Conservation (phyloP, 441 rosid species). For the Pelargonium australe region DNA sequence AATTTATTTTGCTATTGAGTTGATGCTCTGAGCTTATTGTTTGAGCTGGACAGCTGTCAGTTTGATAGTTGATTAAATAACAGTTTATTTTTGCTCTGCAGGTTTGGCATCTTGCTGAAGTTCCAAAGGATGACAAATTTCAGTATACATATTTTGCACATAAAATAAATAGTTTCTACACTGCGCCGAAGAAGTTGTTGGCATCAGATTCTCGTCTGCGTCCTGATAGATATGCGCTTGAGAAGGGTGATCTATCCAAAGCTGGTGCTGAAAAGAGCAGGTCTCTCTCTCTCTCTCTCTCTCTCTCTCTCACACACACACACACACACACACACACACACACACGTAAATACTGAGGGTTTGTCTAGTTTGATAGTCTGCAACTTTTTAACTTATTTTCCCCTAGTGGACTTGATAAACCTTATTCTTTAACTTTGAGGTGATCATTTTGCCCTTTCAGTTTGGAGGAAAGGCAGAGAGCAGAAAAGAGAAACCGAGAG, state of each 20-base stretch:
- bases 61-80: neutral
- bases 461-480: constrained; percentile 94
- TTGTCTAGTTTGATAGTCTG: neutral
- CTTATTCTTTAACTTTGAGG: constrained; percentile 2
- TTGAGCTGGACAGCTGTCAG: neutral
- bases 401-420: neutral
- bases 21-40: neutral
- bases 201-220: constrained; percentile 93
- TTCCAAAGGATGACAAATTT: constrained; percentile 74
- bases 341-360: neutral
- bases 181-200: constrained; percentile 81
- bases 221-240: constrained; percentile 89
- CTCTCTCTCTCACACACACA: neutral
- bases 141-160: constrained; percentile 87
- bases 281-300: constrained; percentile 26
- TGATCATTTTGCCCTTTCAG: constrained; percentile 29
- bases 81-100: constrained; percentile 18
- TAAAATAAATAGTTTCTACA: constrained; percentile 84
- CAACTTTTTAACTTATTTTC: neutral
- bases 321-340: neutral
- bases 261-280: constrained; percentile 86
- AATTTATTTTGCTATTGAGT: neutral
- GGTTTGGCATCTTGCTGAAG: constrained; percentile 81
- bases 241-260: constrained; percentile 76
- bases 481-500: constrained; percentile 79